Evolutionary conservation across 2,329 filamentous ascomycete genomes (phyloP).

Genomic region (Botryosphaeria dothidea): DNA sequence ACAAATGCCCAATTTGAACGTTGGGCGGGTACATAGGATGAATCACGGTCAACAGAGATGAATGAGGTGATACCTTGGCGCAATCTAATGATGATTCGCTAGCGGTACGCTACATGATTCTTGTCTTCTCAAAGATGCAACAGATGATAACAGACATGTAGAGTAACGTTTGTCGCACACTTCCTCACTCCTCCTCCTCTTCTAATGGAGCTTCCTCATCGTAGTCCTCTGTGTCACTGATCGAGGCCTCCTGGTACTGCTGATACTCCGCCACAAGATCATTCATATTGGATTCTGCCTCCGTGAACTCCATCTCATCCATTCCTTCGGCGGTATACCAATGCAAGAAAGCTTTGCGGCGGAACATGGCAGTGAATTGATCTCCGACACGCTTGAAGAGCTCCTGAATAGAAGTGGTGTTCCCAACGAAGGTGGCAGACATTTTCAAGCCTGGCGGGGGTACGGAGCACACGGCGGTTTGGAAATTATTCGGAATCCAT

Average conservation of each 20-base stretch:
- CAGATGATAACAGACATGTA: no score
- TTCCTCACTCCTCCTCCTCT: conserved; percentile 60
- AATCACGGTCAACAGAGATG: no score
- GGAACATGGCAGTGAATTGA: conserved; percentile 99
- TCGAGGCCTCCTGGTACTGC: conserved; percentile 98
- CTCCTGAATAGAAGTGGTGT: conserved; percentile 99
- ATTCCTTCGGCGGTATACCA: conserved; percentile 99
- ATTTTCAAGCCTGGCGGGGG: conserved; percentile 97
- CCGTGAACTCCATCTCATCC: conserved; percentile 99
- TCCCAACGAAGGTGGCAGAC: conserved; percentile 98
- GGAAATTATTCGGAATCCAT: conserved; percentile 99
- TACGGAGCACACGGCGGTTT: conserved; percentile 98
- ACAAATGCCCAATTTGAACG: no score
- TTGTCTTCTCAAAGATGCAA: no score
- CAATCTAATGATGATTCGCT: no score
- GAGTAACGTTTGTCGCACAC: no score
- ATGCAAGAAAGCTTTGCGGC: conserved; percentile 99
- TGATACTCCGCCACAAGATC: conserved; percentile 99
- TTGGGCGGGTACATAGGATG: no score
- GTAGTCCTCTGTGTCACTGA: conserved; percentile 97
- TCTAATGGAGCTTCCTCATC: conserved; percentile 78
- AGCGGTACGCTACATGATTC: no score
- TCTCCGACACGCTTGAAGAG: conserved; percentile 99
- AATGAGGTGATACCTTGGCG: no score
- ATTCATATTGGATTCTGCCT: conserved; percentile 99